Base-by-base conservation (phyloP, 805 yeast species). In the Candida orba region DNA sequence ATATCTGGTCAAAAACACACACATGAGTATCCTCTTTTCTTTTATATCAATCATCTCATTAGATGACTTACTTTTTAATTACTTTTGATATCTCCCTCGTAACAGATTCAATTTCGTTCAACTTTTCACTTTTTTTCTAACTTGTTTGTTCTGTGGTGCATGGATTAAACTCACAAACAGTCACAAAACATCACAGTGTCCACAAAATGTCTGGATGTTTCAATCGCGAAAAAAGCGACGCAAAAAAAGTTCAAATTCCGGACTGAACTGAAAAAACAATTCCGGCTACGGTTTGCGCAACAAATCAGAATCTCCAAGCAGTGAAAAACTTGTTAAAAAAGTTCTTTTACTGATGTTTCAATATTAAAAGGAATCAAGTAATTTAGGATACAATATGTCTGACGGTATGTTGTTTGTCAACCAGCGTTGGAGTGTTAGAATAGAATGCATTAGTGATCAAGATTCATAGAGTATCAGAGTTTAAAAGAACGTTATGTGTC, bases 331-430 rank as follows among this genome's bases (percentile, higher is more conserved):
- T 17, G 37, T 33, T 36, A 35, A 36, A 39, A 43, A 43, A 39
- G 35, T 30, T 20, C 34, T 42, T 30, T 38, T 37, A 6, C 6
- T 27, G 13, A 34, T 17, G 39, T 41, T 35, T 37, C 17, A 15
- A 30, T 14, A 14, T 30, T 17, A 35, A n/a, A 34, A 24, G 37
- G 37, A 39, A 39, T 36, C 40, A 29, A 43, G 36, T 37, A 39
- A 42, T 43, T 20, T 20, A 20, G 22, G 22, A 20, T 20, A 36
- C 56, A 57, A 52, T 36, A 57, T 57, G 61, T 57, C 61, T 56
- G 61, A 57, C 51, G 61, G 61, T 57, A 57, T 49, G 61, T 56
- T 42, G 49, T 60, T 53, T 41, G 4, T 8, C 9, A 8, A n/a
- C 17, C 29, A 27, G 13, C 13, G 29, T 27, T 24, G 31, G 18